Evolutionary conservation across 768 basidiomycete species (phyloP).

Genomic region (Rhizopogon roseolus): DNA sequence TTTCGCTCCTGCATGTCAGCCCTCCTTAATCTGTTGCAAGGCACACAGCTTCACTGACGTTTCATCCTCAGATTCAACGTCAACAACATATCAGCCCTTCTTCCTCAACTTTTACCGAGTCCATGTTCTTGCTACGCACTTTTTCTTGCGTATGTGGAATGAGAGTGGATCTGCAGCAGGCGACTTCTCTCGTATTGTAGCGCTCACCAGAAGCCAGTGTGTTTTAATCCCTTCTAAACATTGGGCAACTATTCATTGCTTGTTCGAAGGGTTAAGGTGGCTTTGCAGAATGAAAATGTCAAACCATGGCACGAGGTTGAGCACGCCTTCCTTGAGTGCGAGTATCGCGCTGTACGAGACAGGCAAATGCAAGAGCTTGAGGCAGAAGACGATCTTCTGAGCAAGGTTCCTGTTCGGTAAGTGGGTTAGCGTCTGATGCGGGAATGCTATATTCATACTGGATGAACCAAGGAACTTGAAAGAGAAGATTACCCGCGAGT

Average conservation of each 20-base stretch:
- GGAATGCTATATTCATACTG: slow-evolving; percentile 2
- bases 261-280: slow-evolving; percentile 61
- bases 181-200: slow-evolving; percentile 77
- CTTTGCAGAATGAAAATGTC: slow-evolving; percentile 66
- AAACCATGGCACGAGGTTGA: slow-evolving; percentile 84
- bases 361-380: slow-evolving; percentile 90
- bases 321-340: slow-evolving; percentile 72
- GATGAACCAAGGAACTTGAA: slow-evolving; percentile 63
- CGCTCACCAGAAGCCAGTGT: slow-evolving; percentile 80
- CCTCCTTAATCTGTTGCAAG: neutral
- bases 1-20: slow-evolving; percentile 79
- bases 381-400: slow-evolving; percentile 80
- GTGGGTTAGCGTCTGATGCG: slow-evolving; percentile 15
- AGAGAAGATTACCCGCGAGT: slow-evolving; percentile 83
- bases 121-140: slow-evolving; percentile 74
- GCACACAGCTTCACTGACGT: slow-evolving; percentile 1
- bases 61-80: slow-evolving; percentile 53
- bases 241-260: slow-evolving; percentile 3
- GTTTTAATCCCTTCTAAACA: slow-evolving; percentile 24
- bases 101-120: slow-evolving; percentile 82
- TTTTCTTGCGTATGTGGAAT: slow-evolving; percentile 91
- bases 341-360: slow-evolving; percentile 83
- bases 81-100: slow-evolving; percentile 81
- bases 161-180: slow-evolving; percentile 74
- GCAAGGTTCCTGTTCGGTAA: slow-evolving; percentile 81